A percentile compares a stretch with the other conserved stretches of the same genome.
These are phyloP conservation scores for Talaromyces nanjingensis DNA, from an alignment of 495 filamentous ascomycete genomes.

Conservation along the genomic window DNA sequence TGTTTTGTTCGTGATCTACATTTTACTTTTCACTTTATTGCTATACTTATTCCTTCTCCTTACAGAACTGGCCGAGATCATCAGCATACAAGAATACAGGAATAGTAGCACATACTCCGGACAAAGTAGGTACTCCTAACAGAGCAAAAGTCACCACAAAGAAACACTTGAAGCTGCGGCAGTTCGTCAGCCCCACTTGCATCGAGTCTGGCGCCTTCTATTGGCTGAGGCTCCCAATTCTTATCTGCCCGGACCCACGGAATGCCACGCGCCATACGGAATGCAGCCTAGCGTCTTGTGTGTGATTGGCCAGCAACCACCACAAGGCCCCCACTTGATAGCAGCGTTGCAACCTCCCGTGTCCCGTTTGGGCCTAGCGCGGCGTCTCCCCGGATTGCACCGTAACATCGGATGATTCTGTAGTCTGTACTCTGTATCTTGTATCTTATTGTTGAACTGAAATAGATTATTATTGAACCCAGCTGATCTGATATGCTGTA, in stretches of 20 bases:
- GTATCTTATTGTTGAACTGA: no score
- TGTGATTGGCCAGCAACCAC: background rate
- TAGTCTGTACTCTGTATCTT: no score
- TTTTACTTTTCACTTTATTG: background rate
- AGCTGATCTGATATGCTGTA: no score
- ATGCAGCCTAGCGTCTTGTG: background rate
- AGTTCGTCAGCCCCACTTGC: background rate
- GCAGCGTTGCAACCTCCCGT: slow-evolving; percentile 2
- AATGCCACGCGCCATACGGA: background rate
- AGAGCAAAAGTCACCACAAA: background rate
- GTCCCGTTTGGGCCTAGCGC: background rate
- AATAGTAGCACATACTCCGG: no score
- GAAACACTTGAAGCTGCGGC: background rate
- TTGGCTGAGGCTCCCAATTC: background rate
- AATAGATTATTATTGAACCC: no score
- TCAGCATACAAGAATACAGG: background rate
- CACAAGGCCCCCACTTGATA: background rate
- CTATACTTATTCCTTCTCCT: background rate
- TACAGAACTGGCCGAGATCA: background rate
- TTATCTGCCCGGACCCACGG: background rate
- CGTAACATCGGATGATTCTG: background rate
- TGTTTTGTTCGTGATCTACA: background rate
- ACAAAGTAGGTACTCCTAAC: no score
- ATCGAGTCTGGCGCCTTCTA: background rate
- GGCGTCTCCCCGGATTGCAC: background rate